phyloP scores from a whole-genome alignment of 2,329 filamentous ascomycete species.

The Lecanicillium sp. region DNA sequence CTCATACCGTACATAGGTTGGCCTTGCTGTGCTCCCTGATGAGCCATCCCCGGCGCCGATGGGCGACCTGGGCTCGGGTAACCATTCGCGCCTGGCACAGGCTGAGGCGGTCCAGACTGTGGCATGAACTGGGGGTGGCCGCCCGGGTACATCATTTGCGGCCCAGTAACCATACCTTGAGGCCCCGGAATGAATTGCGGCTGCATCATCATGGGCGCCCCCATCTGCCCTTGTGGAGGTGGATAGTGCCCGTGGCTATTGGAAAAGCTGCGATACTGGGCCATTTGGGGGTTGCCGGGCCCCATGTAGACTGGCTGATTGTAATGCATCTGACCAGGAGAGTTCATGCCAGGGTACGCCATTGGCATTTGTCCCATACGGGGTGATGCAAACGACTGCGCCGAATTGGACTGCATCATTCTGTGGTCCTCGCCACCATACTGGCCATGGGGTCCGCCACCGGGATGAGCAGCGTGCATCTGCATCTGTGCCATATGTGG shows the following conservation, averaged over 20 bases:
- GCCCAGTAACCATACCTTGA: conserved; percentile 59
- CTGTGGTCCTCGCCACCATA: conserved; percentile 76
- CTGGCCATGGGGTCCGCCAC: conserved; percentile 53
- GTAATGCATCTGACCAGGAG: conserved; percentile 62
- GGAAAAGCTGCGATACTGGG: conserved; percentile 61
- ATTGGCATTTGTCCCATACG: conserved; percentile 63
- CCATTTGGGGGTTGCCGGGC: conserved; percentile 61
- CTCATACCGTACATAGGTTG: conserved; percentile 72
- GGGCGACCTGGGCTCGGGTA: conserved; percentile 84
- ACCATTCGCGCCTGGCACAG: conserved; percentile 60
- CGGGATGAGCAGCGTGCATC: conserved; percentile 66
- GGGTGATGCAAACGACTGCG: conserved; percentile 79
- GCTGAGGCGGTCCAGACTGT: conserved; percentile 45
- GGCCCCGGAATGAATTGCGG: conserved; percentile 65
- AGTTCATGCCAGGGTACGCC: conserved; percentile 61
- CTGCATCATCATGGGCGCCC: conserved; percentile 75
- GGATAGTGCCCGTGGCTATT: conserved; percentile 60
- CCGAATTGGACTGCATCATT: conserved; percentile 80
- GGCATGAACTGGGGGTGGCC: conserved; percentile 56
- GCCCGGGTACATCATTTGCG: conserved; percentile 79
- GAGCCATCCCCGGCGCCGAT: conserved; percentile 82
- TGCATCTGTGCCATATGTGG: conserved; percentile 72
- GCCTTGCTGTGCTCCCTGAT: conserved; percentile 88
- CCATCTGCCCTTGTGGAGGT: conserved; percentile 64
- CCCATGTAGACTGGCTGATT: conserved; percentile 66